Evolutionary conservation across 2,329 filamentous ascomycete species (phyloP).

Genomic region (Fusarium guadeloupense): DNA sequence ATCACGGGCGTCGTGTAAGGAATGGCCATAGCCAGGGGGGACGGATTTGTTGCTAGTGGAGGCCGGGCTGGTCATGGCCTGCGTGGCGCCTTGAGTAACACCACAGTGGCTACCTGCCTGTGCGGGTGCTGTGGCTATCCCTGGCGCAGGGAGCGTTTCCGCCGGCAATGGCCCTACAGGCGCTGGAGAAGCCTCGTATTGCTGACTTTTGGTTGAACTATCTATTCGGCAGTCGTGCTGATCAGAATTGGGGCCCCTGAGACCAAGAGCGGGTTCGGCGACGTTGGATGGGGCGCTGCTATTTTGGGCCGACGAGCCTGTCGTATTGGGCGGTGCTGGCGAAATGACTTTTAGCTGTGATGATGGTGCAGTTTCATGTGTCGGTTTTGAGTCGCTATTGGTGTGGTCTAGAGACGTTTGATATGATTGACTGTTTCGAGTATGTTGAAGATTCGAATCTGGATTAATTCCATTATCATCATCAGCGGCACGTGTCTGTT

Average conservation of each 20-base stretch:
- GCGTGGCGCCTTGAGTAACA: constrained; percentile 33
- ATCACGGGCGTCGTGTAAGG: constrained; percentile 28
- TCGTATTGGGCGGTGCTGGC: constrained; percentile 33
- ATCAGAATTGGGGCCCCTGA: constrained; percentile 37
- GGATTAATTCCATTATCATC: constrained; percentile 10
- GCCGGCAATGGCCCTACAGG: constrained; percentile 26
- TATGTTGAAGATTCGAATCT: constrained; percentile 2
- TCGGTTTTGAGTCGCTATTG: neutral
- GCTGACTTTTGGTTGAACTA: constrained; percentile 8
- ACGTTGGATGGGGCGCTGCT: constrained; percentile 37
- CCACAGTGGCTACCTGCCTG: constrained; percentile 34
- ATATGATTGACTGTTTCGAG: constrained; percentile 5
- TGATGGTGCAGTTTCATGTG: constrained; percentile 3
- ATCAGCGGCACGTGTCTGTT: constrained; percentile 29
- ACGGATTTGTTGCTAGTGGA: constrained; percentile 30
- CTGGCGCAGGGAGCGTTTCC: constrained; percentile 24
- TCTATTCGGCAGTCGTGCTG: constrained; percentile 25
- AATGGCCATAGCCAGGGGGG: constrained; percentile 40
- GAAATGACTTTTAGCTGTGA: constrained; percentile 32
- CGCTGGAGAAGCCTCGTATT: constrained; percentile 40
- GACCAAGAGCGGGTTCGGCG: constrained; percentile 25
- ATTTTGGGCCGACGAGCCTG: constrained; percentile 38
- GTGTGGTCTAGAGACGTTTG: neutral
- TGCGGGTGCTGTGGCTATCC: constrained; percentile 31
- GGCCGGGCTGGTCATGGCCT: constrained; percentile 30